A percentile compares a stretch with the other conserved stretches of the same genome.
phyloP scores from a whole-genome alignment of 805 yeast species.

The Yamadazyma phyllophila region DNA sequence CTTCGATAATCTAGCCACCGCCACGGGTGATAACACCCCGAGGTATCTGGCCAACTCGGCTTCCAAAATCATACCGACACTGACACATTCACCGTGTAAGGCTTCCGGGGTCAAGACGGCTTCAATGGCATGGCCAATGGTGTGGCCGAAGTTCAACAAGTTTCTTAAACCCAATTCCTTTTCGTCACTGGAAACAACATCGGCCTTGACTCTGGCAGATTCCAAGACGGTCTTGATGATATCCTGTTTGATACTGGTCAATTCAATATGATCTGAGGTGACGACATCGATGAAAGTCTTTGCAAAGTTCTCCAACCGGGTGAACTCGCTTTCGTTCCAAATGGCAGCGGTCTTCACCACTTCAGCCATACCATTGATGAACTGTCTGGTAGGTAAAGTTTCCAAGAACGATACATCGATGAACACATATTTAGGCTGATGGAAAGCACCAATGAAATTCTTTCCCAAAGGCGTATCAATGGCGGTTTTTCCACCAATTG shows the following conservation, averaged over 20 bases:
- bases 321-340: conserved; percentile 89
- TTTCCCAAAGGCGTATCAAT: conserved; percentile 96
- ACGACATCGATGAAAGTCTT: conserved; percentile 68
- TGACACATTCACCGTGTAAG: conserved; percentile 97
- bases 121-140: conserved; percentile 97
- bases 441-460: conserved; percentile 94
- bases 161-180: conserved; percentile 94
- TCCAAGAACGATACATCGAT: conserved; percentile 85
- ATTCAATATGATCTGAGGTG: conserved; percentile 41
- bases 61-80: conserved; percentile 92
- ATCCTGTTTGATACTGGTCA: conserved; percentile 68
- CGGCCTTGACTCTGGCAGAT: conserved; percentile 87
- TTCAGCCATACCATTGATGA: conserved; percentile 97
- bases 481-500: conserved; percentile 98
- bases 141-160: conserved; percentile 90
- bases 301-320: conserved; percentile 77
- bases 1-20: conserved; percentile 84
- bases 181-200: conserved; percentile 90
- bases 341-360: conserved; percentile 97
- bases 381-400: conserved; percentile 88
- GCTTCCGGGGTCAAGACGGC: conserved; percentile 97
- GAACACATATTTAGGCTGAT: conserved; percentile 90
- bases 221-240: conserved; percentile 77
- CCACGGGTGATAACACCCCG: conserved; percentile 87
- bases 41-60: conserved; percentile 93